These are phyloP conservation scores for Eucalyptus rudis DNA, from an alignment of 345 rosid genomes.

Conservation along the genomic window DNA sequence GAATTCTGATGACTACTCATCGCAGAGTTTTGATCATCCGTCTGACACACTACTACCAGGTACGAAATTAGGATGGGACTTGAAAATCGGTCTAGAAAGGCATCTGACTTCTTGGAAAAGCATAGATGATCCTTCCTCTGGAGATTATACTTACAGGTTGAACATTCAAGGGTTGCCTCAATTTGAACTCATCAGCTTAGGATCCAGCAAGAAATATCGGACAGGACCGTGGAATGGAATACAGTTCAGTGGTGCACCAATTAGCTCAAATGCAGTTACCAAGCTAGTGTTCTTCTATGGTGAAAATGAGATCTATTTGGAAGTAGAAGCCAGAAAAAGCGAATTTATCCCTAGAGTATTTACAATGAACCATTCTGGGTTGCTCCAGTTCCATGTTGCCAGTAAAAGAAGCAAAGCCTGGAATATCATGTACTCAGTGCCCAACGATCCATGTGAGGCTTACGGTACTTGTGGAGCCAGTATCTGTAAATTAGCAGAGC, in stretches of 20 bases:
- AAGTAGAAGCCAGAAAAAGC: neutral
- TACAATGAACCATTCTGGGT: neutral
- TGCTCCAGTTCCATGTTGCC: neutral
- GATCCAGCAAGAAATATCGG: neutral
- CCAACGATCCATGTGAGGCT: neutral
- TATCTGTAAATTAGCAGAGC: neutral
- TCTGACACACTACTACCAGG: slow-evolving; percentile 14
- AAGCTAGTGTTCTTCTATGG: neutral
- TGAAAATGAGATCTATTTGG: too few species aligned
- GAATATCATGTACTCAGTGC: neutral
- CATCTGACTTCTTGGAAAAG: slow-evolving; percentile 17
- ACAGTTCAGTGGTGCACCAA: slow-evolving; percentile 8
- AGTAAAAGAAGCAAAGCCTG: neutral
- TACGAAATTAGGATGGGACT: slow-evolving; percentile 29
- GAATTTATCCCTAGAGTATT: neutral
- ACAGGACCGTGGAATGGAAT: slow-evolving; percentile 7
- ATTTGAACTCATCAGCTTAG: neutral
- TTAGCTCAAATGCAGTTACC: neutral
- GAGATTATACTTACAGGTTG: neutral
- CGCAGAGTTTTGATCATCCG: slow-evolving; percentile 43
- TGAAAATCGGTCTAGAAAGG: neutral
- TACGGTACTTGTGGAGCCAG: neutral
- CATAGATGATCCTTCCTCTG: slow-evolving; percentile 14
- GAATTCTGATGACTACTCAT: neutral
- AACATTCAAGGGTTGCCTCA: neutral